These are phyloP conservation scores for Rhizomucor pusillus DNA, from an alignment of 371 early-diverging fungal genomes.

Conservation along the genomic window DNA sequence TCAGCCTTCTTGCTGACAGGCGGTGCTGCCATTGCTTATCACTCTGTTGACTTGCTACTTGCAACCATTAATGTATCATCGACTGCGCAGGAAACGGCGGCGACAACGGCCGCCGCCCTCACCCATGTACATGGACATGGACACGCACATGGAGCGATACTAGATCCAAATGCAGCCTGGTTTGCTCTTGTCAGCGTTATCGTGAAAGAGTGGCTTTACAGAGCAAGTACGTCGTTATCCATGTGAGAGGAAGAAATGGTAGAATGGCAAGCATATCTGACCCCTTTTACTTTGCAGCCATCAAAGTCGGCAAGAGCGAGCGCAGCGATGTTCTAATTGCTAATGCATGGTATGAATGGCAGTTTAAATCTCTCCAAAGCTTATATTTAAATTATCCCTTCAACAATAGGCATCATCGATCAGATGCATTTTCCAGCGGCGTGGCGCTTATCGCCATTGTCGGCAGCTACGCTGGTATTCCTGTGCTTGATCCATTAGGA, in stretches of 20 bases:
- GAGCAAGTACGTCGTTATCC: conserved; percentile 42
- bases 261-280: not conserved
- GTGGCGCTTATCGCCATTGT: conserved; percentile 62
- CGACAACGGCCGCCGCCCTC: not conserved
- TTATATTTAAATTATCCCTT: not conserved
- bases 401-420: conserved; percentile 63
- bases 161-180: conserved; percentile 74
- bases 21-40: conserved; percentile 62
- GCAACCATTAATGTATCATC: conserved; percentile 17
- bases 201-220: conserved; percentile 65
- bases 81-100: not conserved
- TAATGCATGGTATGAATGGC: conserved; percentile 58
- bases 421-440: conserved; percentile 66
- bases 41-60: conserved; percentile 59
- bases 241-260: too few relatives aligned
- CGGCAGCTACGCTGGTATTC: conserved; percentile 62
- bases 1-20: conserved; percentile 61
- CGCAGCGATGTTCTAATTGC: conserved; percentile 67
- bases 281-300: conserved; percentile 28
- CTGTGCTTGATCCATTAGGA: conserved; percentile 66
- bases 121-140: conserved; percentile 20
- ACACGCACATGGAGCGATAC: conserved; percentile 28
- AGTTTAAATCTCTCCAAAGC: not conserved
- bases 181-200: conserved; percentile 65
- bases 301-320: conserved; percentile 59